Evolutionary conservation across 805 yeast species (phyloP).

Genomic region (Yamadazyma sp.): DNA sequence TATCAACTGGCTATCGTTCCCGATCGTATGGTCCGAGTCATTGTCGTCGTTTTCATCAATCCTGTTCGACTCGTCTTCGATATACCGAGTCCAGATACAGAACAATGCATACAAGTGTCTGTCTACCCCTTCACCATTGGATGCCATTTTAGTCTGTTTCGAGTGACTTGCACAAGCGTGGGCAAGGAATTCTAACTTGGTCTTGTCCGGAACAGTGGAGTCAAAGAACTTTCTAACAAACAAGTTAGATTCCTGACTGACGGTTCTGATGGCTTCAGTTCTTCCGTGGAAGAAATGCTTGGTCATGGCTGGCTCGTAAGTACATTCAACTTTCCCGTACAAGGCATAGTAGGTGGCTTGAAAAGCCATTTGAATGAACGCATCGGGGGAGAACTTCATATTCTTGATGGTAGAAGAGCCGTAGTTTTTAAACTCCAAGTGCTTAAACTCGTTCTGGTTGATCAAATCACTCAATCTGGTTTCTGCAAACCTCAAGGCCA

Average conservation of each 20-base stretch:
- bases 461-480: constrained; percentile 84
- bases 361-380: constrained; percentile 90
- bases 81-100: constrained; percentile 79
- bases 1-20: constrained; percentile 25
- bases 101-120: constrained; percentile 86
- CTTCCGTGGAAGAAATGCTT: constrained; percentile 84
- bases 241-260: constrained; percentile 72
- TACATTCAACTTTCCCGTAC: constrained; percentile 89
- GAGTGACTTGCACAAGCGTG: constrained; percentile 74
- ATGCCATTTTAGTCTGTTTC: constrained; percentile 62
- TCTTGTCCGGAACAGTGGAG: constrained; percentile 52
- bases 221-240: constrained; percentile 87
- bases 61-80: constrained; percentile 23
- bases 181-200: constrained; percentile 58
- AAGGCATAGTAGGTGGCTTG: constrained; percentile 90
- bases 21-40: constrained; percentile 22
- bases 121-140: constrained; percentile 86
- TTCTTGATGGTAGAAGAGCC: constrained; percentile 79
- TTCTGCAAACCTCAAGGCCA: constrained; percentile 86
- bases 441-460: constrained; percentile 84
- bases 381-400: constrained; percentile 91
- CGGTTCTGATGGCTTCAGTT: constrained; percentile 89
- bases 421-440: constrained; percentile 67
- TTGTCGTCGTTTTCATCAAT: constrained; percentile 24
- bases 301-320: constrained; percentile 97